phyloP scores from a whole-genome alignment of 495 filamentous ascomycete genomes.

The Podospora conica region DNA sequence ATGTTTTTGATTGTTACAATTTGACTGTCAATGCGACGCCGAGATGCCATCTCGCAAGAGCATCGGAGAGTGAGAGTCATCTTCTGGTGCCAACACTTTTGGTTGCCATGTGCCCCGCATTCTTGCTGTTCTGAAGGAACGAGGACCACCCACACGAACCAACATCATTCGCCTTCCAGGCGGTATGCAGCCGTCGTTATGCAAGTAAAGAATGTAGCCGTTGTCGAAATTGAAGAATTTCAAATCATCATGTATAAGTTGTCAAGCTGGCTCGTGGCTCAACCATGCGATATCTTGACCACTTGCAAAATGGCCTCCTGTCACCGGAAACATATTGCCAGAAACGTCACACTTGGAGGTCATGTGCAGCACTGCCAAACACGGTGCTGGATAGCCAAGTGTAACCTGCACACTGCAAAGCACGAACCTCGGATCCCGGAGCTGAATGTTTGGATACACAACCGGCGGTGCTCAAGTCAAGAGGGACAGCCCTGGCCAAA shows the following conservation, averaged over 20 bases:
- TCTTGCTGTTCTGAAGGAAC: background rate
- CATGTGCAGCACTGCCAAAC: background rate
- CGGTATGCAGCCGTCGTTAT: background rate
- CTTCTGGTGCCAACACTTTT: background rate
- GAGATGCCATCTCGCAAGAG: background rate
- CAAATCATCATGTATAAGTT: background rate
- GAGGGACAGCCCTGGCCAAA: background rate
- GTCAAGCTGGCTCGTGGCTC: background rate
- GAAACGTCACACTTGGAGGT: background rate
- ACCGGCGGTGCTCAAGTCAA: background rate
- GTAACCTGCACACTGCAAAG: background rate
- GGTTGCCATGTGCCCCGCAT: background rate
- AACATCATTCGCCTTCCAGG: background rate
- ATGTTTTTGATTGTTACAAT: constrained; percentile 25
- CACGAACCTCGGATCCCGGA: background rate
- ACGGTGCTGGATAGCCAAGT: background rate
- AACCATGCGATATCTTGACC: background rate
- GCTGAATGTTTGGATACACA: background rate
- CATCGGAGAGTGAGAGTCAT: background rate
- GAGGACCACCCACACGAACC: background rate
- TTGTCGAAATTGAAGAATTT: background rate
- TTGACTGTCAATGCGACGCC: constrained; percentile 24
- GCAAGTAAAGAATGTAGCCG: background rate
- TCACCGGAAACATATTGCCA: background rate
- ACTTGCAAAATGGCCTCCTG: background rate